Conservation (phyloP, 2,329 filamentous ascomycete genomes). For the Apiospora sp. region DNA sequence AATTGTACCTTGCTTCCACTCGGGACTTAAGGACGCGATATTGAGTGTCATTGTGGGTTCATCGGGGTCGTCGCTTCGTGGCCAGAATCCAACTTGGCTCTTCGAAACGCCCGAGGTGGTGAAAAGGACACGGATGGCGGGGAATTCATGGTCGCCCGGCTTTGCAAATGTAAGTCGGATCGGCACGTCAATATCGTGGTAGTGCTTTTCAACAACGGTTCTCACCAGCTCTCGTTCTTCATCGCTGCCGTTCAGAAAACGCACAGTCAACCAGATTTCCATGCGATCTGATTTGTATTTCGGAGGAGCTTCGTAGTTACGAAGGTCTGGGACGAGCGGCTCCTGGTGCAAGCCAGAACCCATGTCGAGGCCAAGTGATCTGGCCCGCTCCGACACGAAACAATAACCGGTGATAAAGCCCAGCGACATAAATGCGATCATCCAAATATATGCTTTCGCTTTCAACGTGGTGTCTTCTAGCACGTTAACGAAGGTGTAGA, state of each 20-base stretch:
- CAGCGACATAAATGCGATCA: too few relatives aligned
- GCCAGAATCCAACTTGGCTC: too few relatives aligned
- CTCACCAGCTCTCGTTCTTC: background rate
- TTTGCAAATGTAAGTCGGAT: background rate
- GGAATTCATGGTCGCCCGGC: background rate
- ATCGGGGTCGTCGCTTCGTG: background rate
- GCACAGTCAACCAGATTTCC: background rate
- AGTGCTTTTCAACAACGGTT: background rate
- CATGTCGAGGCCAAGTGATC: too few relatives aligned
- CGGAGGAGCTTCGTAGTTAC: too few relatives aligned
- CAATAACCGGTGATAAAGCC: too few relatives aligned
- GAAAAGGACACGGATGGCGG: background rate
- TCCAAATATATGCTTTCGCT: too few relatives aligned
- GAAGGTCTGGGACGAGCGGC: too few relatives aligned
- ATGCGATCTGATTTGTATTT: too few relatives aligned
- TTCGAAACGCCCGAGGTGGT: background rate
- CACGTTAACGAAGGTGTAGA: too few relatives aligned
- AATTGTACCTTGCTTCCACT: background rate
- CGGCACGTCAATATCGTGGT: background rate
- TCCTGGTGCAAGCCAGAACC: too few relatives aligned
- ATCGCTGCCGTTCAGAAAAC: background rate
- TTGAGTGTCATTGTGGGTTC: background rate
- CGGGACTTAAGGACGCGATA: background rate
- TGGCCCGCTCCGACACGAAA: too few relatives aligned
- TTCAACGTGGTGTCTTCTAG: too few relatives aligned